Base-by-base conservation (phyloP, 2,329 filamentous ascomycete species). In the Cercospora sp. region DNA sequence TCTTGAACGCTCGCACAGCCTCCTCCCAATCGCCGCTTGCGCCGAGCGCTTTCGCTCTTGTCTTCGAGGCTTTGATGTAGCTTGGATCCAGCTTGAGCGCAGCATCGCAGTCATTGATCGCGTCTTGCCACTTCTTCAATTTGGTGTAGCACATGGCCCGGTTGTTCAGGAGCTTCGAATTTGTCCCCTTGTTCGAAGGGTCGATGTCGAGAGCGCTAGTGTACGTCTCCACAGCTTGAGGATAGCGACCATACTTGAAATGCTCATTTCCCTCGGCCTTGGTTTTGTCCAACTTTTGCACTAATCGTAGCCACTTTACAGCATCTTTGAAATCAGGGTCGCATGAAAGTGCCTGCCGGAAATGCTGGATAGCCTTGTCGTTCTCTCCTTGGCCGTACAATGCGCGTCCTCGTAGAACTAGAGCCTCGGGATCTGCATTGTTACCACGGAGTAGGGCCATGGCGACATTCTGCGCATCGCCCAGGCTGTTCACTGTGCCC, bases 111-210 rank as follows among this genome's bases (percentile, higher is more conserved):
- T 99, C 95, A 10, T 85, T 84, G 72, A 97, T 91, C 30, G 95
- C 94, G 20, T 87, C 86, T 26, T 90, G 88, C 80, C 90, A 97
- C 74, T 94, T 87, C 85, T 95, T 97, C 63, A 97, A 85, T 84
- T 91, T 90, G 68, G 90, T 89, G 71, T 90, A 88, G 80, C 93
- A 95, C 75, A 96, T 86, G 0, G 95, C 95, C 69, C 95, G 88
- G 84, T 99, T 99, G 80, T 97, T 93, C 61, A 97, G 86, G 60
- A 98, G 88, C 85, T 98, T 98, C 20, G 94, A 91, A 80, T 98
- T 98, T 74, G 92, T 97, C 75, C 91, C 90, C 81, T 92, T 92
- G 85, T 98, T 98, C 64, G 85, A 79, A 0, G 94, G 91, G 79
- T 99, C 95, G 59, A 99, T 88, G 59, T 90, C 89, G 36, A 99